Conservation (phyloP, 176 grass and related monocot genomes). For the Rhipidocladum racemiflorum region DNA sequence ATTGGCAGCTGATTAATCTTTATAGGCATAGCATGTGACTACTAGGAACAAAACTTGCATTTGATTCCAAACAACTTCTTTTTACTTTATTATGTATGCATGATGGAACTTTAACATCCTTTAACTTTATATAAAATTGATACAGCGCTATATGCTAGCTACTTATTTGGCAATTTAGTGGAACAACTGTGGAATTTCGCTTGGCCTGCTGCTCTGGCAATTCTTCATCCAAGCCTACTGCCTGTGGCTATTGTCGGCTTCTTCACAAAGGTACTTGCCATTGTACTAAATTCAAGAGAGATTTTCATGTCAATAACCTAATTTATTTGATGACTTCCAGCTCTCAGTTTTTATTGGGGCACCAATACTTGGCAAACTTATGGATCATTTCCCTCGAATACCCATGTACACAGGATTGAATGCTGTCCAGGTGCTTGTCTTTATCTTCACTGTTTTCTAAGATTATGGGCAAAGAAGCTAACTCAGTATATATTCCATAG, state of each 20-base stretch:
- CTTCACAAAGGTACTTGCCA: slow-evolving; percentile 74
- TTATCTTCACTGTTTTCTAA: slow-evolving; percentile 27
- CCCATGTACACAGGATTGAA: slow-evolving; percentile 81
- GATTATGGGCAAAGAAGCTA: background rate
- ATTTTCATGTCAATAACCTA: slow-evolving; percentile 25
- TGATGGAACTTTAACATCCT: slow-evolving; percentile 18
- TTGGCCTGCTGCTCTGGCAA: slow-evolving; percentile 86
- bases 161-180: slow-evolving; percentile 86
- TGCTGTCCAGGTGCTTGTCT: slow-evolving; percentile 68
- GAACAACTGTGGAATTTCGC: slow-evolving; percentile 94
- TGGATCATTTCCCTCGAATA: slow-evolving; percentile 92
- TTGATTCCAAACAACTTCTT: background rate
- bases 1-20: slow-evolving; percentile 14
- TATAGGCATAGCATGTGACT: background rate
- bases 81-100: slow-evolving; percentile 16
- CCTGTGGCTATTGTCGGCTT: slow-evolving; percentile 92
- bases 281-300: background rate
- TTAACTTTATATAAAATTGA: slow-evolving; percentile 36
- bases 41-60: background rate
- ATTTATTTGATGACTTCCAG: slow-evolving; percentile 46
- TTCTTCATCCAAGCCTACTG: slow-evolving; percentile 79
- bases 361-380: slow-evolving; percentile 83
- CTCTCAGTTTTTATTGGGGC: slow-evolving; percentile 80
- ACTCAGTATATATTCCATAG: background rate
- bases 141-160: slow-evolving; percentile 88